Conservation (phyloP, 2,329 filamentous ascomycete genomes). For the Penicillium sp. region DNA sequence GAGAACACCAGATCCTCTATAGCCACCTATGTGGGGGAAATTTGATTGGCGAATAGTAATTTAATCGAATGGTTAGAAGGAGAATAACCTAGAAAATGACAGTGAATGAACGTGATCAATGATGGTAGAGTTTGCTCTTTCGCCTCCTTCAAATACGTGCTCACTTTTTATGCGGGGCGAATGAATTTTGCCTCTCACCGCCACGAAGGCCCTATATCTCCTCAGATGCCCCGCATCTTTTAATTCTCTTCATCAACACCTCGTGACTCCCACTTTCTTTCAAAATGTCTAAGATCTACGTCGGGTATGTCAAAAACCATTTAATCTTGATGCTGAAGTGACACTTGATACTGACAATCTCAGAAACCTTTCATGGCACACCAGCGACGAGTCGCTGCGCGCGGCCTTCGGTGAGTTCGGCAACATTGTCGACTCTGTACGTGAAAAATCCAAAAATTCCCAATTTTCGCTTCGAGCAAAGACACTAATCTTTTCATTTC, state of each 20-base stretch:
- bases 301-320: conserved; percentile 11
- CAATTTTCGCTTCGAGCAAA: not conserved
- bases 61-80: not conserved
- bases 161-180: conserved; percentile 1
- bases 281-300: conserved; percentile 21
- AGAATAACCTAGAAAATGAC: not conserved
- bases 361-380: conserved; percentile 19
- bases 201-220: conserved; percentile 6
- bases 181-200: conserved; percentile 8
- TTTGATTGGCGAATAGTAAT: not conserved
- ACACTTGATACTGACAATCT: not conserved
- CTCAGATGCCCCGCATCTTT: conserved; percentile 9
- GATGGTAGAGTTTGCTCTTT: not conserved
- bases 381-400: conserved; percentile 9
- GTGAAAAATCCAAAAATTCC: conserved; percentile 2
- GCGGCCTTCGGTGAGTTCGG: conserved; percentile 15
- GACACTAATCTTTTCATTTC: not conserved
- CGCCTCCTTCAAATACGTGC: not conserved
- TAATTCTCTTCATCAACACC: conserved; percentile 12
- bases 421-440: conserved; percentile 13
- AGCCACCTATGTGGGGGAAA: not conserved
- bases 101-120: not conserved
- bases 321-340: not conserved
- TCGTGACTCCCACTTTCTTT: not conserved
- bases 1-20: not conserved